phyloP scores from a whole-genome alignment of 1,139 yeast genomes.

The Protomyces arabidopsidicola region DNA sequence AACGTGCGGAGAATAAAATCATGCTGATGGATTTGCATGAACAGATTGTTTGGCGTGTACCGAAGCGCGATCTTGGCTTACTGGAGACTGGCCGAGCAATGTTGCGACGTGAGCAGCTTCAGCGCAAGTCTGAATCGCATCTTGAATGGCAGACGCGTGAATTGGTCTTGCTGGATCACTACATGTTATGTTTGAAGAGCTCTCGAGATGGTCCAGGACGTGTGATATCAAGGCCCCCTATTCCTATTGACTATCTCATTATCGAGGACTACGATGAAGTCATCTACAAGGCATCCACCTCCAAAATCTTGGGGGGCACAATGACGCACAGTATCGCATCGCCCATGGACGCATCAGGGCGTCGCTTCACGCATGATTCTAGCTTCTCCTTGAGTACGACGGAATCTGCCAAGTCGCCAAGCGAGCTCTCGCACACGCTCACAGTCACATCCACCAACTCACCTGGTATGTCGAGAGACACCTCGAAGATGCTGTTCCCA shows the following conservation, averaged over 20 bases:
- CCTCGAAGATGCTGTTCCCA: constrained; percentile 42
- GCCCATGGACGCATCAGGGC: neutral
- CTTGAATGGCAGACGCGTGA: constrained; percentile 47
- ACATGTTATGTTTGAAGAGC: constrained; percentile 59
- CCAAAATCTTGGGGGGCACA: constrained; percentile 12
- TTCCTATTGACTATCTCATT: constrained; percentile 43
- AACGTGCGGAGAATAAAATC: constrained; percentile 40
- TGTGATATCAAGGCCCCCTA: constrained; percentile 37
- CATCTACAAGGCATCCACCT: constrained; percentile 35
- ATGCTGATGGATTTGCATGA: constrained; percentile 6
- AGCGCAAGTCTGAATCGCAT: constrained; percentile 60
- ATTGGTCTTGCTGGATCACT: constrained; percentile 67
- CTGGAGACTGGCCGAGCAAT: constrained; percentile 55
- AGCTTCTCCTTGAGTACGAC: neutral
- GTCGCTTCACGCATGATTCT: neutral
- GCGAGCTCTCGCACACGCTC: neutral
- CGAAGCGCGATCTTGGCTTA: constrained; percentile 48
- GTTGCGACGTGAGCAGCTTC: constrained; percentile 50
- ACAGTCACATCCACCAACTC: constrained; percentile 31
- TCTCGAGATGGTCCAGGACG: constrained; percentile 35
- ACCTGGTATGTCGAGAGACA: constrained; percentile 23
- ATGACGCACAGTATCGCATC: constrained; percentile 11
- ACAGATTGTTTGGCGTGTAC: constrained; percentile 32
- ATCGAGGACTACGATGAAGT: constrained; percentile 40
- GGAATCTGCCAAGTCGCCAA: neutral